Evolutionary conservation across 495 filamentous ascomycete species (phyloP), one percentile per base, ranked within the genome.

Genomic region (Bacidia rubella): DNA sequence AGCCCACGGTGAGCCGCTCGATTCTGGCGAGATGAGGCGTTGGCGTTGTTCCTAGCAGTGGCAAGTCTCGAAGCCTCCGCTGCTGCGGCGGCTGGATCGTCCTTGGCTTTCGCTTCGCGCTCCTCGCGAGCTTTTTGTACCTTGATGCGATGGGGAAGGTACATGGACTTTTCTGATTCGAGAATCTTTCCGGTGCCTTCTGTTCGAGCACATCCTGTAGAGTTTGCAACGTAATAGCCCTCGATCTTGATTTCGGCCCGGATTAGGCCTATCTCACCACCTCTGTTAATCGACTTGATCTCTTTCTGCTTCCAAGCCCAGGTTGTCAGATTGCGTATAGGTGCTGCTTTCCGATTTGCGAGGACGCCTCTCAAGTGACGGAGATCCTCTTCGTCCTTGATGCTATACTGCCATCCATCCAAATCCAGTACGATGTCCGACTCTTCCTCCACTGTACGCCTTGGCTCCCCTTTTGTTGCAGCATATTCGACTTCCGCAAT

Each of bases 101-200:
- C 82, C 62, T 84, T 85, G 4, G 81, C 86, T 49, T 77, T 77
- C 4, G 85, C 86, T 66, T 93, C 82, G 11, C 87, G 84, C 63
- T 90, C 87, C 65, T 94, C 89, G 22, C 89, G 78, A 17, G 84
- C 86, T 61, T 82, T 86, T 61, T 93, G 84, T 46, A 99, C 87
- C 57, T 89, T 90, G 67, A 99, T 87, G 48, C 93, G 88, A 73
- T 99, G 92, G 7, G 93, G 92, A 1, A 99, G 79, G 59, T 99
- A 99, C 64, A 93, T 93, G 26, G 89, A 95, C 68, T 99, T 99
- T 63, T 97, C 93, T 0, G 87, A 83, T 61, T 99, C 89, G 42
- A 92, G 74, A 40, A 99, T 96, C 69, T 87, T 90, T 67, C 89
- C 90, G 47, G 84, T 81, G 19, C 88, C 89, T 74, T 97, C 89